Evolutionary conservation across 164 flowering plant genomes (phyloP).

Genomic region (Umbilicus rupestris): DNA sequence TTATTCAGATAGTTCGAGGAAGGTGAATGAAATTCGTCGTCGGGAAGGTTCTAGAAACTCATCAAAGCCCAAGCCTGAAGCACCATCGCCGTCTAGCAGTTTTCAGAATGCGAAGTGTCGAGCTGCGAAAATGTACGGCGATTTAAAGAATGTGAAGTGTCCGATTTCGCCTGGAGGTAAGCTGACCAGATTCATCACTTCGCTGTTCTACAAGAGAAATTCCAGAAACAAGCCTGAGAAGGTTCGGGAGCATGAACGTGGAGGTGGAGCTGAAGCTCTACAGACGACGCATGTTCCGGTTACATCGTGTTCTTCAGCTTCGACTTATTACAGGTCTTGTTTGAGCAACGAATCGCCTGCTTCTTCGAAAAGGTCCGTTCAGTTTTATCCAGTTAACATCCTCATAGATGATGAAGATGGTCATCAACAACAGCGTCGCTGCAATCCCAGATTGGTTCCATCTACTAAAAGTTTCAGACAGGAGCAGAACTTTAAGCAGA

Average conservation of each 20-base stretch:
- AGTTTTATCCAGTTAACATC: slow-evolving; percentile 67
- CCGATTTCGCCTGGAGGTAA: slow-evolving; percentile 84
- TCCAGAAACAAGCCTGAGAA: slow-evolving; percentile 33
- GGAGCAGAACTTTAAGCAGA: background rate
- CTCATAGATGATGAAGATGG: slow-evolving; percentile 53
- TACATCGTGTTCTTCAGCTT: slow-evolving; percentile 66
- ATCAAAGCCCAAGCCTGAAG: slow-evolving; percentile 16
- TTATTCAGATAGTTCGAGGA: background rate
- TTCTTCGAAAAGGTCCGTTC: slow-evolving; percentile 53
- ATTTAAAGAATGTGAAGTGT: slow-evolving; percentile 70
- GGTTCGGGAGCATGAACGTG: slow-evolving; percentile 14
- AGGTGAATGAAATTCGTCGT: background rate
- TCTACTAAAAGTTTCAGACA: background rate
- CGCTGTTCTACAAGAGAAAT: slow-evolving; percentile 45
- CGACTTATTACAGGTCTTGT: slow-evolving; percentile 77
- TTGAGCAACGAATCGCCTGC: slow-evolving; percentile 65
- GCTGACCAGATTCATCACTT: slow-evolving; percentile 68
- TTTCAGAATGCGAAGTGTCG: slow-evolving; percentile 49
- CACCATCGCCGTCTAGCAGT: background rate
- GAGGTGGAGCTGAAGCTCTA: slow-evolving; percentile 14
- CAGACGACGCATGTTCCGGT: slow-evolving; percentile 24
- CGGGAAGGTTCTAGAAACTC: background rate
- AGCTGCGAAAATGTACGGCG: slow-evolving; percentile 70
- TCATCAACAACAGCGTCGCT: slow-evolving; percentile 9
- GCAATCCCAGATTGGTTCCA: background rate